Evolutionary conservation across 2,329 filamentous ascomycete species (phyloP).

Genomic region (Juglanconis oblonga): DNA sequence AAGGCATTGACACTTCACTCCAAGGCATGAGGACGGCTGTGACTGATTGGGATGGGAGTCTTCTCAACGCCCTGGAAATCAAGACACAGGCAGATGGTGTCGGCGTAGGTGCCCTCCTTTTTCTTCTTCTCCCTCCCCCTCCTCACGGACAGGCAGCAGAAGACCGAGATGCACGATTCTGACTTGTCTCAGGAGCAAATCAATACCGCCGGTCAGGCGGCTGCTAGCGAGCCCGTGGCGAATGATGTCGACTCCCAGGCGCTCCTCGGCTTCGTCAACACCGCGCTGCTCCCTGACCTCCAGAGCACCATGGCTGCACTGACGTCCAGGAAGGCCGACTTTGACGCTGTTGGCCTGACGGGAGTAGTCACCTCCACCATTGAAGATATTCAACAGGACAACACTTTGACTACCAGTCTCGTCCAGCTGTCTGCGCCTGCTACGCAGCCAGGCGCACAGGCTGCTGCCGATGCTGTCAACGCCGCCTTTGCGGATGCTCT

Average conservation of each 20-base stretch:
- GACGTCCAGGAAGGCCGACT: conserved; percentile 5
- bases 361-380: conserved; percentile 2
- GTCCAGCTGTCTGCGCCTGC: conserved; percentile 2
- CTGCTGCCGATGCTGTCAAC: conserved; percentile 2
- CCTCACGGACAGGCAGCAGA: background rate
- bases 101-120: background rate
- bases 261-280: conserved; percentile 6
- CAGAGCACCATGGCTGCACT: conserved; percentile 4
- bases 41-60: conserved; percentile 4
- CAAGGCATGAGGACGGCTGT: background rate
- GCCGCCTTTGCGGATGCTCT: conserved; percentile 2
- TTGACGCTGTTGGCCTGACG: conserved; percentile 1
- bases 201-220: conserved; percentile 1
- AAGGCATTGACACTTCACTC: conserved; percentile 5
- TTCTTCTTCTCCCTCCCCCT: background rate
- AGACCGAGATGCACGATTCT: background rate
- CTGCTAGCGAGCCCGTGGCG: background rate
- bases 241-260: conserved; percentile 5
- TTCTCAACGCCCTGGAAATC: conserved; percentile 3
- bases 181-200: conserved; percentile 3
- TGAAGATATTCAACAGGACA: conserved; percentile 2
- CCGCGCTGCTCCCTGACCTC: conserved; percentile 2
- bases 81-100: background rate
- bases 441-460: background rate
- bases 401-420: conserved; percentile 1